Evolutionary conservation across 768 basidiomycete species (phyloP), one percentile per base, ranked within the genome.

Genomic region (Tephrocybe rancida): DNA sequence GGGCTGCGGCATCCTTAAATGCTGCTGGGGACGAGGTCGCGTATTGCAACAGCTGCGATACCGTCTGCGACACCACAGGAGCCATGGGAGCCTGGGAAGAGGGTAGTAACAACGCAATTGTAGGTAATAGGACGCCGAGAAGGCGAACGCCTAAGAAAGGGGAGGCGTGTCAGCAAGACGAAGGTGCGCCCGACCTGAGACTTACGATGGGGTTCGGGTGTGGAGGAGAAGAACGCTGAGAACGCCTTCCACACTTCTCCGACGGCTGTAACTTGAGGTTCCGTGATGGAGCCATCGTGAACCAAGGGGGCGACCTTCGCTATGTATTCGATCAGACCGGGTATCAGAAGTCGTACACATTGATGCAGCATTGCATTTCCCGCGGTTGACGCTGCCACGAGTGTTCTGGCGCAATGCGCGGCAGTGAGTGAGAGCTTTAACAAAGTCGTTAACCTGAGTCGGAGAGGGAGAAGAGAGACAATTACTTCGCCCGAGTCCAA

Each of bases 391-490:
- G 95, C 86, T 5, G 83, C 67, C 30, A 92, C 78, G 37, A 98
- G 72, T 0, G 95, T 95, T 64, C 90, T 91, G 1, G 90, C 84
- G 62, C 96, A 98, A 61, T 98, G 93, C 2, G 88, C 83, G 1
- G 95, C 94, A 2, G 90, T 91, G n/a, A 92, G 67, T 1, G 89
- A 85, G 35, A 86, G 74, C 92, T 97, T n/a, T n/a, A n/a, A n/a
- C n/a, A n/a, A n/a, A n/a, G n/a, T n/a, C n/a, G n/a, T n/a, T n/a
- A n/a, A n/a, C n/a, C n/a, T n/a, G n/a, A n/a, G n/a, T n/a, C n/a
- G n/a, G n/a, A n/a, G n/a, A n/a, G n/a, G n/a, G n/a, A n/a, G n/a
- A n/a, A n/a, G n/a, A n/a, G n/a, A n/a, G n/a, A n/a, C 24, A 35
- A 10, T 30, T 59, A 92, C 92, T 61, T 94, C 90, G 60, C 83